A percentile compares a stretch with the other conserved stretches of the same genome.
phyloP scores from a whole-genome alignment of 1,284 basidiomycete genomes.

The Tilletia walkeri region DNA sequence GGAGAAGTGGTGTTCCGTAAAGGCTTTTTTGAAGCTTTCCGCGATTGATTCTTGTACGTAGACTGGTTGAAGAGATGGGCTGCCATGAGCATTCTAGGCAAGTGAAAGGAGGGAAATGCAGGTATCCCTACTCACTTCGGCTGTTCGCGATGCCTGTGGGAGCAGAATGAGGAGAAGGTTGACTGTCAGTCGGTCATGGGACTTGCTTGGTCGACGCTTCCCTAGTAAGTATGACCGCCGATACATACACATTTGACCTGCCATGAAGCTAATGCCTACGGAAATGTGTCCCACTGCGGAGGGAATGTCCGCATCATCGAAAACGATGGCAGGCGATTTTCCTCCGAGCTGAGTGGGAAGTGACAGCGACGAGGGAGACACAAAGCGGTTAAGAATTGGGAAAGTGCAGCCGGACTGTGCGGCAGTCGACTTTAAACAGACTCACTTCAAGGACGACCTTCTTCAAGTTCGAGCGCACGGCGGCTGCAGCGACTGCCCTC shows the following conservation, averaged over 20 bases:
- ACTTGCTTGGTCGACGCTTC: background rate
- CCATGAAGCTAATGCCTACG: background rate
- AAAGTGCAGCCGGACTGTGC: no score
- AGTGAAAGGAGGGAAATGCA: no score
- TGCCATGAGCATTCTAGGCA: no score
- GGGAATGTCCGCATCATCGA: constrained; percentile 85
- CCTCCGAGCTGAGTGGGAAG: constrained; percentile 69
- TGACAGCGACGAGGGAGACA: no score
- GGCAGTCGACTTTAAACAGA: background rate
- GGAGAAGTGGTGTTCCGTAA: background rate
- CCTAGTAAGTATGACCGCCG: background rate
- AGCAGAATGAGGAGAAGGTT: background rate
- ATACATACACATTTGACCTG: background rate
- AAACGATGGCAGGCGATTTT: constrained; percentile 88
- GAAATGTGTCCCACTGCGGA: constrained; percentile 84
- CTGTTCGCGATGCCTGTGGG: background rate
- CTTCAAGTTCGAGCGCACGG: constrained; percentile 24
- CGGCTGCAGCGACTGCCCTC: constrained; percentile 21
- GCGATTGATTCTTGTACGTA: constrained; percentile 81
- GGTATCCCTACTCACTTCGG: background rate
- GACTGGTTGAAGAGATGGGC: constrained; percentile 68
- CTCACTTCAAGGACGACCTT: constrained; percentile 69
- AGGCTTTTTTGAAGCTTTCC: constrained; percentile 66
- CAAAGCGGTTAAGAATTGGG: no score
- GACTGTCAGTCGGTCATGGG: background rate